phyloP scores from a whole-genome alignment of 2,329 filamentous ascomycete species.

The Colletotrichum filicis region DNA sequence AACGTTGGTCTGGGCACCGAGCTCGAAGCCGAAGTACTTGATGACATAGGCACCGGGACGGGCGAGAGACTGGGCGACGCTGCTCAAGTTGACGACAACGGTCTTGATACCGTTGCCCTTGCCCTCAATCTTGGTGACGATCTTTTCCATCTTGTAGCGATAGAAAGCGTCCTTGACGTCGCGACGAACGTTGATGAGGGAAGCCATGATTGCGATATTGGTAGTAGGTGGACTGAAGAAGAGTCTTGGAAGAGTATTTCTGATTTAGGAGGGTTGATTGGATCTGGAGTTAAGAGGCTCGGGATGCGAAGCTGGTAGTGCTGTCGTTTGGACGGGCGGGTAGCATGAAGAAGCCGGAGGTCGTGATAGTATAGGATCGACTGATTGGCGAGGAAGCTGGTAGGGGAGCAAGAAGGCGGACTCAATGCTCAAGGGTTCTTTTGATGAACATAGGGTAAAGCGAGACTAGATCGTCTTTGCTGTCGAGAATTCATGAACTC shows the following conservation, averaged over 20 bases:
- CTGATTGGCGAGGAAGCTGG: slow-evolving; percentile 1
- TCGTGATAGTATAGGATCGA: slow-evolving; percentile 11
- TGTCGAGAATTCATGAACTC: slow-evolving; percentile 70
- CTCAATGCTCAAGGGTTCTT: slow-evolving; percentile 66
- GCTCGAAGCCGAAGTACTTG: slow-evolving; percentile 99
- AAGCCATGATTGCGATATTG: slow-evolving; percentile 80
- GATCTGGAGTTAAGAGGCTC: slow-evolving; percentile 14
- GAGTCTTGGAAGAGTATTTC: slow-evolving; percentile 14
- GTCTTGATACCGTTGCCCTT: slow-evolving; percentile 99
- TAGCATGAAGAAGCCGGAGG: slow-evolving; percentile 31
- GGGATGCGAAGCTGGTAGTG: slow-evolving; percentile 41
- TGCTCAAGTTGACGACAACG: slow-evolving; percentile 96
- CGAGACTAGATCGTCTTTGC: slow-evolving; percentile 56
- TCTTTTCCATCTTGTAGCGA: slow-evolving; percentile 99
- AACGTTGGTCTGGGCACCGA: slow-evolving; percentile 98
- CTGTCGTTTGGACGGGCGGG: slow-evolving; percentile 23
- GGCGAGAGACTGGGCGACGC: slow-evolving; percentile 90
- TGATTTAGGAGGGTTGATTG: slow-evolving; percentile 12
- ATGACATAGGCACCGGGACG: slow-evolving; percentile 95
- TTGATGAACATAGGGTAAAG: slow-evolving; percentile 67
- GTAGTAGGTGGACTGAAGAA: slow-evolving; percentile 18
- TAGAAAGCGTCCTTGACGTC: slow-evolving; percentile 99
- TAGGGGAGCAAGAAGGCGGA: slow-evolving; percentile 50
- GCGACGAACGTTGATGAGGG: slow-evolving; percentile 94
- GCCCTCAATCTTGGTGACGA: slow-evolving; percentile 99